Evolutionary conservation across 148 eudicot genomes (phyloP).

Genomic region (Chenopodium album): DNA sequence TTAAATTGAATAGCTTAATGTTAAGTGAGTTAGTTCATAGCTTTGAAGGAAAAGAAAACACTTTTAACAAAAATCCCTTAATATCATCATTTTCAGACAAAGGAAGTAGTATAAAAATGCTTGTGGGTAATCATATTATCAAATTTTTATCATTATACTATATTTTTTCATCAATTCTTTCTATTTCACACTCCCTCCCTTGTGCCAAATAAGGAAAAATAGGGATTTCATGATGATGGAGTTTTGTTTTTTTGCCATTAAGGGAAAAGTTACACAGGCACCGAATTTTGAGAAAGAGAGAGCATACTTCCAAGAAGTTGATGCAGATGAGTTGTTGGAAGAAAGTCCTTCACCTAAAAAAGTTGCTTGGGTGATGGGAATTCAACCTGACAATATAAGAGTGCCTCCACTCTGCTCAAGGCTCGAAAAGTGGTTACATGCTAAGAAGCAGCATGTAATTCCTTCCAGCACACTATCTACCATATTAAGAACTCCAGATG

Average conservation of each 20-base stretch:
- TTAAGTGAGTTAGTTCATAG: too few species aligned
- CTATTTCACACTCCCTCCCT: background rate
- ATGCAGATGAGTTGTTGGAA: conserved; percentile 76
- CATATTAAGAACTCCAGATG: conserved; percentile 67
- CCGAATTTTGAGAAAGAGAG: conserved; percentile 75
- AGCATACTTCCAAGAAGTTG: conserved; percentile 89
- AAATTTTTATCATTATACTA: background rate
- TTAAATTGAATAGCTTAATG: too few species aligned
- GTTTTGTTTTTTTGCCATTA: conserved; percentile 1
- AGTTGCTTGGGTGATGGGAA: conserved; percentile 62
- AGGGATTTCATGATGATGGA: background rate
- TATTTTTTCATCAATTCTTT: background rate
- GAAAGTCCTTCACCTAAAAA: conserved; percentile 97
- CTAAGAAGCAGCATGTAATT: conserved; percentile 45
- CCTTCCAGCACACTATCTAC: conserved; percentile 58
- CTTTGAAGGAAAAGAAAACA: background rate
- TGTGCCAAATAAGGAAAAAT: background rate
- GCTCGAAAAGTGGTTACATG: conserved; percentile 72
- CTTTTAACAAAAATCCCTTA: background rate
- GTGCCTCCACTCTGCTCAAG: conserved; percentile 62
- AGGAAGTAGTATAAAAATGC: background rate
- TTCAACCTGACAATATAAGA: conserved; percentile 35
- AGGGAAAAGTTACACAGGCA: conserved; percentile 59
- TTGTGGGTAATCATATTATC: background rate
- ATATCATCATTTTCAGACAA: background rate